phyloP scores from a whole-genome alignment of 2,329 filamentous ascomycete genomes.

The Alternaria sp. region DNA sequence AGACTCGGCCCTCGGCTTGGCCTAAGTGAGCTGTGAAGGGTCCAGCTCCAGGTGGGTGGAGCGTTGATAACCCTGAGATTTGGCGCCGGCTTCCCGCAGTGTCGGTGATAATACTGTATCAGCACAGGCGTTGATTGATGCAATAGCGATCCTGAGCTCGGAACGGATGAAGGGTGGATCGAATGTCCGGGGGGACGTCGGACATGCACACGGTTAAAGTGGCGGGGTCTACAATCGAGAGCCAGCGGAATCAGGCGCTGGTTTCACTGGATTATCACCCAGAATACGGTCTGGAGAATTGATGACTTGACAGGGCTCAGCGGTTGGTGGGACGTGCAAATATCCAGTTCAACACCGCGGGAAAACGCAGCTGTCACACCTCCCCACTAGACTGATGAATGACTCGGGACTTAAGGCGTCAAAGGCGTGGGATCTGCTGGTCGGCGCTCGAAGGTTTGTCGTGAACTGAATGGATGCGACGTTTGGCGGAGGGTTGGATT shows the following conservation, averaged over 20 bases:
- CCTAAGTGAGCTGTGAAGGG: conserved; percentile 31
- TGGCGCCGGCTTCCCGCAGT: conserved; percentile 29
- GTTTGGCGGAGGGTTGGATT: conserved; percentile 24
- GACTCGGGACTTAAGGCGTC: conserved; percentile 23
- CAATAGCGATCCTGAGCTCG: conserved; percentile 24
- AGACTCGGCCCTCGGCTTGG: conserved; percentile 25
- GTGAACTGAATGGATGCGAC: conserved; percentile 29
- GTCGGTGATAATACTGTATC: conserved; percentile 20
- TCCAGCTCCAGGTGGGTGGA: conserved; percentile 33
- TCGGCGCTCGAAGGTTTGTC: conserved; percentile 23
- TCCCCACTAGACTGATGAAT: conserved; percentile 20
- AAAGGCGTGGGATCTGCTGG: conserved; percentile 32
- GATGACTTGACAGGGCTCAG: conserved; percentile 2
- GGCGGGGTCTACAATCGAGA: conserved; percentile 9
- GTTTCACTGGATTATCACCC: conserved; percentile 12
- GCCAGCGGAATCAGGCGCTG: conserved; percentile 6
- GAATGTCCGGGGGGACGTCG: conserved; percentile 12
- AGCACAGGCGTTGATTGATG: conserved; percentile 22
- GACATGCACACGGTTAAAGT: conserved; percentile 13
- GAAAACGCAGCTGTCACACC: conserved; percentile 18
- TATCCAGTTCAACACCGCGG: conserved; percentile 18
- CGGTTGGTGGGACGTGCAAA: conserved; percentile 21
- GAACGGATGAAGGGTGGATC: conserved; percentile 15
- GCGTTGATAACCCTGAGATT: conserved; percentile 26
- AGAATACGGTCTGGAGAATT: conserved; percentile 3